Conservation (phyloP, 106 monocot genomes). For the Allium cepa region DNA sequence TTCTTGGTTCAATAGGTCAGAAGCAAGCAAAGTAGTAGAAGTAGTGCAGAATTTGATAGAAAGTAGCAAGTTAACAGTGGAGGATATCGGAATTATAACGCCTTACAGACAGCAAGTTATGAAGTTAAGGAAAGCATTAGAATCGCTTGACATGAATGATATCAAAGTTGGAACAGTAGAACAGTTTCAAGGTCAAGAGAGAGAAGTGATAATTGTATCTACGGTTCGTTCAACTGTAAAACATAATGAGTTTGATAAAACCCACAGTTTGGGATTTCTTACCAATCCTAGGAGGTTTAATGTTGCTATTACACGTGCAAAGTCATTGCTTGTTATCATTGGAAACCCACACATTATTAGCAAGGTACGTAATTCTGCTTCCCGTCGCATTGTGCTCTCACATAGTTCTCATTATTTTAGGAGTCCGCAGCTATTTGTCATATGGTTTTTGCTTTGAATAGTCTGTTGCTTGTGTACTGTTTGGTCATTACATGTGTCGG, state of each 20-base stretch:
- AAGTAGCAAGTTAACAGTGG: slow-evolving; percentile 31
- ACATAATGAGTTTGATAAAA: slow-evolving; percentile 79
- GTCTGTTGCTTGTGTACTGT: no score
- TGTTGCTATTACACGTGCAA: slow-evolving; percentile 92
- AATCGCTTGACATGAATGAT: slow-evolving; percentile 52
- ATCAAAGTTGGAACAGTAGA: slow-evolving; percentile 96
- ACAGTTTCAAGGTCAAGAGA: slow-evolving; percentile 95
- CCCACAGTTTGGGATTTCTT: slow-evolving; percentile 79
- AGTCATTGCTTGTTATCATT: slow-evolving; percentile 74
- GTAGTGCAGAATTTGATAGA: slow-evolving; percentile 51
- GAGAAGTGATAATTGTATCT: slow-evolving; percentile 83
- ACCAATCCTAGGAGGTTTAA: slow-evolving; percentile 77
- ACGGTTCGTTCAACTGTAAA: slow-evolving; percentile 91
- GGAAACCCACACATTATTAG: slow-evolving; percentile 91
- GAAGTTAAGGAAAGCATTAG: slow-evolving; percentile 74
- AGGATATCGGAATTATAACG: slow-evolving; percentile 86
- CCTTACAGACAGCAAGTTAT: slow-evolving; percentile 90
- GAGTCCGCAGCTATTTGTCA: no score
- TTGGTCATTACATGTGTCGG: no score
- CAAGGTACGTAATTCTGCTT: slow-evolving; percentile 30
- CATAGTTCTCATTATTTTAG: no score
- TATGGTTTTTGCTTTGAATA: no score
- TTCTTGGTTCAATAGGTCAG: slow-evolving; percentile 98
- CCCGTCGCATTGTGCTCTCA: no score
- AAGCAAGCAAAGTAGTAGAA: slow-evolving; percentile 88